Percentiles rank a stretch among this genome's conserved stretches.
Conservation (phyloP, 2,329 filamentous ascomycete species). For the Elsinoe perseae region DNA sequence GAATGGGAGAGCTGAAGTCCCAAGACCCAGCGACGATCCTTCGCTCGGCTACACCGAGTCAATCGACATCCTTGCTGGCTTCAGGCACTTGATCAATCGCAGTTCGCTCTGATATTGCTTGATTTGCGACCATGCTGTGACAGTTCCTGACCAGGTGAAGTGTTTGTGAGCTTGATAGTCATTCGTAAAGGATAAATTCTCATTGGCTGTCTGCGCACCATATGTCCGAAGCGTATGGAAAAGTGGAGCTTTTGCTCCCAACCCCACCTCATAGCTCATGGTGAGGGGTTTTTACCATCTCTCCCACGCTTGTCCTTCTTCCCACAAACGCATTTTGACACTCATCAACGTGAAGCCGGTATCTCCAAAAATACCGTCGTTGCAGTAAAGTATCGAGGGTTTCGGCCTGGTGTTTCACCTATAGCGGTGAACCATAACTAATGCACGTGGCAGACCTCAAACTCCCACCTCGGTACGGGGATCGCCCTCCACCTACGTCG, state of each 20-base stretch:
- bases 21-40: constrained; percentile 7
- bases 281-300: not conserved
- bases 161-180: not conserved
- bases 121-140: constrained; percentile 6
- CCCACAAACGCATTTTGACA: constrained; percentile 3
- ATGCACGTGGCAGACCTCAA: constrained; percentile 15
- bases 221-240: not conserved
- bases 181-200: not conserved
- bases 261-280: not conserved
- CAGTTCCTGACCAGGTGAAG: not conserved
- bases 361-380: not conserved
- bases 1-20: constrained; percentile 6
- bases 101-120: not conserved
- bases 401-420: constrained; percentile 12
- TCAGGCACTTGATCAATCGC: constrained; percentile 7
- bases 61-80: constrained; percentile 7
- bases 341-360: not conserved
- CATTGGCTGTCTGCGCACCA: not conserved
- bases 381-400: constrained; percentile 11
- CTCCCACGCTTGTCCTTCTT: not conserved
- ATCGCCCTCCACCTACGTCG: constrained; percentile 14
- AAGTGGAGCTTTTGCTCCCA: constrained; percentile 1
- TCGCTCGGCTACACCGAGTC: constrained; percentile 9
- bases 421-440: constrained; percentile 5
- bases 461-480: constrained; percentile 13